Percentiles rank a stretch among this genome's conserved stretches.
phyloP scores from a whole-genome alignment of 208 protist species.

The Acanthamoeba culbertsoni region DNA sequence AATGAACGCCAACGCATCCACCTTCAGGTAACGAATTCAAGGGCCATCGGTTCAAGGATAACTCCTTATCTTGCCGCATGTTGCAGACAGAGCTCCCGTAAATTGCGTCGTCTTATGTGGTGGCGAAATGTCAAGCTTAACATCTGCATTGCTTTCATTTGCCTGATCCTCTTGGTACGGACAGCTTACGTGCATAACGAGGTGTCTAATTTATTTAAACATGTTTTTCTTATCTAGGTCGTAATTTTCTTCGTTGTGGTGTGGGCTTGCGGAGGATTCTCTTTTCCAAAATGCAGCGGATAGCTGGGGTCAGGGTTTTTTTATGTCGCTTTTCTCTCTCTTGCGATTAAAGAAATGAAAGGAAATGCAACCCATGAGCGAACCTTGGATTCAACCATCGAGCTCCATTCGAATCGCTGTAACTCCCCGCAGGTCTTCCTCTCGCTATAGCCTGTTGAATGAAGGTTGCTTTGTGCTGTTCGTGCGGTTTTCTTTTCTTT shows the following conservation, averaged over 20 bases:
- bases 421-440: too few species aligned
- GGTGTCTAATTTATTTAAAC: background rate
- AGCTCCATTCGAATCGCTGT: too few species aligned
- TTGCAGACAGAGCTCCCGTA: background rate
- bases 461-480: too few species aligned
- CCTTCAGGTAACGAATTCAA: background rate
- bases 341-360: background rate
- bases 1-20: conserved; percentile 2
- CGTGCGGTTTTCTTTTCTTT: too few species aligned
- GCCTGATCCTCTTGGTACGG: background rate
- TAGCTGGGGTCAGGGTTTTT: too few species aligned
- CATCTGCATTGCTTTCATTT: conserved; percentile 9
- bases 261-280: conserved; percentile 37
- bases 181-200: background rate
- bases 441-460: too few species aligned
- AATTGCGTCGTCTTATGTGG: background rate
- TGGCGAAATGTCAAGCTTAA: conserved; percentile 47
- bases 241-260: conserved; percentile 48
- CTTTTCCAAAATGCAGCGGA: background rate
- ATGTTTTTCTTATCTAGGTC: background rate
- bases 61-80: too few species aligned
- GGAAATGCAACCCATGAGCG: background rate
- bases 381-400: too few species aligned
- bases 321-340: too few species aligned
- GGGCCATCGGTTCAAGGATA: too few species aligned